Evolutionary conservation across 164 flowering plant species (phyloP), one percentile per base, ranked within the genome.

Genomic region (Annona cherimola): DNA sequence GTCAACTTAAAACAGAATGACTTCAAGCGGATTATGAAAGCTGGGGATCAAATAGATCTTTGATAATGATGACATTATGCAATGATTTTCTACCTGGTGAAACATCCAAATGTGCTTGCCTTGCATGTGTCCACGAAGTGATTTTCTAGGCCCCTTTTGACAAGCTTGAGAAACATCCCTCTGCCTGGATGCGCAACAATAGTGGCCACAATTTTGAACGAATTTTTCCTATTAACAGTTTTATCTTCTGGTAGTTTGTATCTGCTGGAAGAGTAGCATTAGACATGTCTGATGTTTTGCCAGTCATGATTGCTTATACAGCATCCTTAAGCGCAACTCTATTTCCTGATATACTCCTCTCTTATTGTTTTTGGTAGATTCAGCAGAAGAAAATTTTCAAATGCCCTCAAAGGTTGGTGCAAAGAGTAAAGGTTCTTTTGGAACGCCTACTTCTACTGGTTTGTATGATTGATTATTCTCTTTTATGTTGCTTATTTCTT

Each of bases 371-470:
- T 78, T 42, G 35, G 35, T 72, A 79, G 88, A 73, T 57, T 73
- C 78, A 55, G 60, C 76, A 7, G 73, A 65, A 4, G 45, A 59
- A 16, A 68, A 46, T 4, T 39, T 39, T 40, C 76, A 45, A 62
- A 66, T 42, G 65, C 43, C 82, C 5, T 46, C 81, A 26, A 84
- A 83, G 78, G 75, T 76, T 67, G 78, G 77, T 69, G 89, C 84
- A 54, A 86, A 85, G 69, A 59, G 86, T 45, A 86, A 85, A 68
- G 61, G 1, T 45, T 60, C 67, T 45, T 72, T 44, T 75, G 78
- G 71, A 50, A 73, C 72, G 12, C 45, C 78, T 0, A 44, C 19
- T 76, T 61, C 72, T 50, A 82, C 84, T 82, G 90, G 88, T 86
- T 41, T 46, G 4, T 64, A 2, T 42, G 19, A 40, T 35, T 40